A percentile compares a stretch with the other conserved stretches of the same genome.
phyloP scores from a whole-genome alignment of 441 rosid genomes.

The Pelargonium cotyledonis region DNA sequence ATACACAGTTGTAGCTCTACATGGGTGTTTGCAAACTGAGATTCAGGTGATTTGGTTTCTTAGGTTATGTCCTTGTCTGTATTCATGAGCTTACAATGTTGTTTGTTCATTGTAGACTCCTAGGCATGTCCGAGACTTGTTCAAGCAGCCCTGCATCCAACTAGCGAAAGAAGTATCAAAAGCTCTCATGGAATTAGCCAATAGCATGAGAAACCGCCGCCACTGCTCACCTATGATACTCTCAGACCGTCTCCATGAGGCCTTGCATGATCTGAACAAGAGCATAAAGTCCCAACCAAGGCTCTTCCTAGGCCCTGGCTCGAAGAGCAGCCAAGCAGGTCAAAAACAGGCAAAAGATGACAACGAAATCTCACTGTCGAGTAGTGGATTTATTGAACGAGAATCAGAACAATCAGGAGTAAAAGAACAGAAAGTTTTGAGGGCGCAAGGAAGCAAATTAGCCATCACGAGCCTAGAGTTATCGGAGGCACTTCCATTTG shows the following conservation, averaged over 20 bases:
- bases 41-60: slow-evolving; percentile 47
- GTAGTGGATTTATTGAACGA: slow-evolving; percentile 45
- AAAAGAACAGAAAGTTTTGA: slow-evolving; percentile 39
- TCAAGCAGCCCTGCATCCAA: slow-evolving; percentile 66
- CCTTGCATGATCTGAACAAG: slow-evolving; percentile 61
- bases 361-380: slow-evolving; percentile 33
- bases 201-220: slow-evolving; percentile 49
- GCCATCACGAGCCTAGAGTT: slow-evolving; percentile 67
- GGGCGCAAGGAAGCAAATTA: slow-evolving; percentile 65
- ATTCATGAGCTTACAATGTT: too few species aligned
- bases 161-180: slow-evolving; percentile 60
- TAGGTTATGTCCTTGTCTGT: too few species aligned
- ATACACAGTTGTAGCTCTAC: slow-evolving; percentile 70
- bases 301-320: slow-evolving; percentile 46
- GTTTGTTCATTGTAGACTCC: slow-evolving; percentile 35
- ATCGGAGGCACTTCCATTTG: slow-evolving; percentile 82
- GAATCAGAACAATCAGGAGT: slow-evolving; percentile 25
- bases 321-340: slow-evolving; percentile 34
- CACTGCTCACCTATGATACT: slow-evolving; percentile 71
- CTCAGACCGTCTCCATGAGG: slow-evolving; percentile 67
- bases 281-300: slow-evolving; percentile 74
- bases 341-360: slow-evolving; percentile 20
- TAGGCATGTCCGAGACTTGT: slow-evolving; percentile 49
- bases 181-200: slow-evolving; percentile 56
- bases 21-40: slow-evolving; percentile 77